These are phyloP conservation scores for Aspergillus pseudoviridinutans DNA, from an alignment of 2,329 filamentous ascomycete species.

Conservation along the genomic window DNA sequence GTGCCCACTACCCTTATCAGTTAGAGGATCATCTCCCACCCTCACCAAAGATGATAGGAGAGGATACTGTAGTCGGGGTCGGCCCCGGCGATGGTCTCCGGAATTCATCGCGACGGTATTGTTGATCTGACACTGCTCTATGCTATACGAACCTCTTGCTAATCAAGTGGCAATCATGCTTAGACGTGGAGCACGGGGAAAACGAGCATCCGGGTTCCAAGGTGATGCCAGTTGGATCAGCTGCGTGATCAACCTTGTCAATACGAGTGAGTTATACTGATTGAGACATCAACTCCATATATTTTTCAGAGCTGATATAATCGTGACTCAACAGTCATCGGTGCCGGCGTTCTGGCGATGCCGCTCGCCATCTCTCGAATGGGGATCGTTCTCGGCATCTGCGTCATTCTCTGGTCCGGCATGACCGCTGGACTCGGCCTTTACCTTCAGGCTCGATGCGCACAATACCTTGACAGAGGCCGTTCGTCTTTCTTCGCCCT, in stretches of 20 bases:
- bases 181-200: slow-evolving; percentile 47
- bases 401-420: slow-evolving; percentile 89
- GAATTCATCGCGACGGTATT: slow-evolving; percentile 29
- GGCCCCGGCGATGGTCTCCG: slow-evolving; percentile 21
- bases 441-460: slow-evolving; percentile 90
- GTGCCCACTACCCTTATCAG: slow-evolving; percentile 4
- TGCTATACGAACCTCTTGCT: slow-evolving; percentile 4
- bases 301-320: slow-evolving; percentile 7
- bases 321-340: slow-evolving; percentile 63
- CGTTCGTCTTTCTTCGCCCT: slow-evolving; percentile 92
- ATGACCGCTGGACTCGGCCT: slow-evolving; percentile 85
- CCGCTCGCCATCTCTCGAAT: slow-evolving; percentile 94
- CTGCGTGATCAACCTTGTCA: slow-evolving; percentile 91
- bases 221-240: slow-evolving; percentile 85
- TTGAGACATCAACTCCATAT: neutral
- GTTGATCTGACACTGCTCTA: neutral
- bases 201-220: slow-evolving; percentile 63
- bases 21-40: neutral
- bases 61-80: slow-evolving; percentile 28
- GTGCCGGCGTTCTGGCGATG: slow-evolving; percentile 91
- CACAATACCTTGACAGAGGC: slow-evolving; percentile 86
- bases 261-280: slow-evolving; percentile 65
- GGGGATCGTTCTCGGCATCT: slow-evolving; percentile 78
- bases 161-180: neutral
- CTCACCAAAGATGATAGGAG: slow-evolving; percentile 25